These are phyloP conservation scores for Metarhizium sp. DNA, from an alignment of 2,329 filamentous ascomycete genomes.

Conservation along the genomic window DNA sequence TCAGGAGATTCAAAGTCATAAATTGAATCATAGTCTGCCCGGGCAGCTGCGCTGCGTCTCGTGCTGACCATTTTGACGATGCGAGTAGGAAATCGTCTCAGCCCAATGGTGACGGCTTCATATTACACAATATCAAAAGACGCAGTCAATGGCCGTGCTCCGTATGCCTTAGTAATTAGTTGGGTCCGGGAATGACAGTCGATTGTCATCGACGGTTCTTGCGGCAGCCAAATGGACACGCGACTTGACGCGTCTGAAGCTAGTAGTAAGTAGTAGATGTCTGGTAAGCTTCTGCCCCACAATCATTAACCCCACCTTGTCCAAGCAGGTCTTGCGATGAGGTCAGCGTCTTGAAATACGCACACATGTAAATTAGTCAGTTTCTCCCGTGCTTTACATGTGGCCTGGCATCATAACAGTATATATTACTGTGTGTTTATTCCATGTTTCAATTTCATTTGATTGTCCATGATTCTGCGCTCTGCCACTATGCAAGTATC, in stretches of 20 bases:
- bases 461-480: background rate
- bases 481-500: background rate
- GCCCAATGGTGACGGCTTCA: background rate
- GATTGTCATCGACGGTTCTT: background rate
- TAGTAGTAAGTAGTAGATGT: background rate
- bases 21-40: background rate
- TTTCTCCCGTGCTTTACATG: no score
- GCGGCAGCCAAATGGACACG: background rate
- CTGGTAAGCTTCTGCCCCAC: background rate
- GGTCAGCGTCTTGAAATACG: no score
- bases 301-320: background rate
- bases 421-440: no score
- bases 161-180: background rate
- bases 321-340: no score
- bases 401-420: no score
- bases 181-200: background rate
- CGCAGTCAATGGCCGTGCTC: background rate
- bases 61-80: conserved; percentile 1
- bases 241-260: background rate
- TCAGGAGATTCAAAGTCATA: background rate
- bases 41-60: background rate
- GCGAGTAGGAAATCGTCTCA: background rate
- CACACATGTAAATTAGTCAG: no score
- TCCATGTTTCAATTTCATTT: no score
- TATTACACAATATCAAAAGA: background rate